Base-by-base conservation (phyloP, 2,329 filamentous ascomycete species). In the Trematosphaeria pertusa region DNA sequence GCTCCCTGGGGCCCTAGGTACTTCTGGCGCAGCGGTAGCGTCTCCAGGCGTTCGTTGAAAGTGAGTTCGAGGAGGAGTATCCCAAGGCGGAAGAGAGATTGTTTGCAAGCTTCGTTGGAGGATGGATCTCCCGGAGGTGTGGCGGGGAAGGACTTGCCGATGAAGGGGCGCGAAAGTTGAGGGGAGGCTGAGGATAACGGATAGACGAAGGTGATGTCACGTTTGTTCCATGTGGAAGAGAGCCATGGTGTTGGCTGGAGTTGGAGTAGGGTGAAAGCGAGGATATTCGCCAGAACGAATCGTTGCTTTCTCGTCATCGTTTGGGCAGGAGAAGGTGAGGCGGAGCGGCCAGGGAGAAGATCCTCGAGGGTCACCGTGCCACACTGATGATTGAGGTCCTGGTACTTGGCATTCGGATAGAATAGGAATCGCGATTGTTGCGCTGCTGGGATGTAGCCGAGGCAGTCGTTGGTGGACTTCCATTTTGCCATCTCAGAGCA, bases 61-160 rank as follows among this genome's bases (percentile, higher is more conserved):
- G 15, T 40, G 14, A 40, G 26, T 26, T 40, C 24, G 5, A 40
- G 15, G 12, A 31, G 5, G 26, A 40, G 15, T n/a, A 45, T 26
- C 11, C 32, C 14, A 9, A 39, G 22, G 15, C 22, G 21, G 14
- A 15, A 17, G 21, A 39, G 12, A 18, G 37, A 39, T 28, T 17
- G 8, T 12, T 15, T 15, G 21, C 37, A 39, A 28, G 7, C 24
- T 28, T 28, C 24, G 8, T 28, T 28, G 24, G 8, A 28, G 7
- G 24, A 7, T 8, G 12, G 8, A 8, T 28, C 8, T 8, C 12
- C 8, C 7, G 24, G 12, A 8, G 7, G 8, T 7, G 24, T 28
- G 7, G 24, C 24, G 24, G 24, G 24, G 24, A 28, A 28, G 12
- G 24, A 28, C 12, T 28, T 28, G 24, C 24, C 12, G 24, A 28